A percentile compares a stretch with the other conserved stretches of the same genome.
Evolutionary conservation across 371 early-diverging fungal genomes (phyloP).

Genomic region (Gilbertella persicaria): DNA sequence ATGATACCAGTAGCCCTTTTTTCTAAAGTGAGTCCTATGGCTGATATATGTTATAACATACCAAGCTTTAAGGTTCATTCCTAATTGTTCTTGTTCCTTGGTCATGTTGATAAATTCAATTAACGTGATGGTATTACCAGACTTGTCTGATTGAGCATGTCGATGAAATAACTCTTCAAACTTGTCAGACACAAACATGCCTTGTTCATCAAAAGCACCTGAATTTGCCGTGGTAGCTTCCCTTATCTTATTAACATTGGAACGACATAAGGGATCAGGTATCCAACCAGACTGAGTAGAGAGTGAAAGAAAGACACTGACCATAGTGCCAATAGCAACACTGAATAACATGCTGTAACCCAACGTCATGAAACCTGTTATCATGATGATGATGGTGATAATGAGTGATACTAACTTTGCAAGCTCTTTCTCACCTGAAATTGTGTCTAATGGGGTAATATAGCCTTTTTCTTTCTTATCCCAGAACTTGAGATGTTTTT

Average conservation of each 20-base stretch:
- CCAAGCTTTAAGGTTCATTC: conserved; percentile 17
- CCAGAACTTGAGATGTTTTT: conserved; percentile 29
- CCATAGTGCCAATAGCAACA: conserved; percentile 15
- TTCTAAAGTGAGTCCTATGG: neutral
- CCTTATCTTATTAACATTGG: conserved; percentile 7
- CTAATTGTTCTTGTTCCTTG: conserved; percentile 25
- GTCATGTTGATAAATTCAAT: conserved; percentile 33
- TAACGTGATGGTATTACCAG: conserved; percentile 34
- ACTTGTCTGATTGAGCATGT: conserved; percentile 33
- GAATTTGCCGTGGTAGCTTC: conserved; percentile 6
- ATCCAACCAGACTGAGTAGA: conserved; percentile 25
- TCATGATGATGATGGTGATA: too few species aligned
- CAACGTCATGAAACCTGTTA: conserved; percentile 28
- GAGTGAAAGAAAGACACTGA: conserved; percentile 23
- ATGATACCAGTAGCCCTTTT: conserved; percentile 24
- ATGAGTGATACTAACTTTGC: too few species aligned
- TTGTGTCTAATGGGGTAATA: conserved; percentile 27
- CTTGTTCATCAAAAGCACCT: conserved; percentile 31
- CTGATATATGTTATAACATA: neutral
- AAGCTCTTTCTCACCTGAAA: conserved; percentile 21
- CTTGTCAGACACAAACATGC: conserved; percentile 30
- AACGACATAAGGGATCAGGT: conserved; percentile 25
- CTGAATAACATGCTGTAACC: conserved; percentile 24
- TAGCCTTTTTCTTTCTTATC: conserved; percentile 29
- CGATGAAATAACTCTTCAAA: conserved; percentile 34